These are phyloP conservation scores for Colletotrichum filicis DNA, from an alignment of 2,329 filamentous ascomycete species.

Conservation along the genomic window DNA sequence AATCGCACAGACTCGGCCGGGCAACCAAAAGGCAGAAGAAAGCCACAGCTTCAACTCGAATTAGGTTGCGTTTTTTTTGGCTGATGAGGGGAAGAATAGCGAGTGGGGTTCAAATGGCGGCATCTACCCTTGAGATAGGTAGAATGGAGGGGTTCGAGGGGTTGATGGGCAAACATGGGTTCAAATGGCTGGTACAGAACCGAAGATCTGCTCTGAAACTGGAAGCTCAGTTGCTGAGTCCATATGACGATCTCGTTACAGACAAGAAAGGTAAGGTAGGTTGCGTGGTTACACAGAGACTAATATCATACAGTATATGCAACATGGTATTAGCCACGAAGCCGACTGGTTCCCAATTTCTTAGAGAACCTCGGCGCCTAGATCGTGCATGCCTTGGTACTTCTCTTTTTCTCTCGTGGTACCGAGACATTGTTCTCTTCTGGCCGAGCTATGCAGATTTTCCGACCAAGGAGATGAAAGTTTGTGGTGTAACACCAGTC, in stretches of 20 bases:
- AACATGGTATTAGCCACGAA: background rate
- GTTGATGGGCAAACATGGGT: background rate
- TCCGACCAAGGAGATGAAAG: background rate
- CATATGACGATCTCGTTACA: background rate
- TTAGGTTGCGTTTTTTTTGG: constrained; percentile 11
- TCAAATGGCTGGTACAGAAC: constrained; percentile 10
- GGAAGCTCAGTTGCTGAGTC: constrained; percentile 3
- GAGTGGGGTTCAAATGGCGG: constrained; percentile 21
- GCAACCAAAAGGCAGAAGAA: background rate
- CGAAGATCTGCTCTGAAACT: constrained; percentile 16
- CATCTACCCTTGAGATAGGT: background rate
- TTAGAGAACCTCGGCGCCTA: background rate
- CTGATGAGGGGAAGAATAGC: background rate
- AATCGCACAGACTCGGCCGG: constrained; percentile 27
- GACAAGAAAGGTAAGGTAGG: background rate
- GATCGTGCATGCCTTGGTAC: background rate
- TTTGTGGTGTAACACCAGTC: background rate
- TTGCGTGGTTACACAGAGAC: background rate
- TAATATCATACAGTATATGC: background rate
- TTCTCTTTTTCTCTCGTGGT: background rate
- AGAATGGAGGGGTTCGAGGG: constrained; percentile 19
- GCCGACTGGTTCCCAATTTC: background rate
- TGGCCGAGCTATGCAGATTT: constrained; percentile 10
- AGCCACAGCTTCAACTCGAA: constrained; percentile 28
- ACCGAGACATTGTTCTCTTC: background rate